Evolutionary conservation across 306 rosid species (phyloP).

Genomic region (Vigna nakashimae): DNA sequence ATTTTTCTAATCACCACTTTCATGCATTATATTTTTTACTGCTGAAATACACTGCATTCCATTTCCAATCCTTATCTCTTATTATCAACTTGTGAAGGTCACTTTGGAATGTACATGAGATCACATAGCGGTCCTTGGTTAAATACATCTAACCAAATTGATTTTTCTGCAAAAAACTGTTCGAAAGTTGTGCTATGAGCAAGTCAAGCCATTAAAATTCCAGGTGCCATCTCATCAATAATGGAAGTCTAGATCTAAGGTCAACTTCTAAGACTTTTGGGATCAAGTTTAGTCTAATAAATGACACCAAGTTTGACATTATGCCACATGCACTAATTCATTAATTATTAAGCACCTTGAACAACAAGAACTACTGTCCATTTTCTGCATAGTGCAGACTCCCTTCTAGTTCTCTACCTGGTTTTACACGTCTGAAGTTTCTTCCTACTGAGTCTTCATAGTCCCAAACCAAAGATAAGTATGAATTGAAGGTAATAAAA

Average conservation of each 20-base stretch:
- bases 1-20: not conserved
- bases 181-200: not conserved
- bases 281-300: not conserved
- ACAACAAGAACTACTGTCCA: not conserved
- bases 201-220: not conserved
- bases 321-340: not conserved
- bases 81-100: conserved; percentile 9
- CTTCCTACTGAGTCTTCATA: no score
- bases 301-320: not conserved
- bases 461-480: not conserved
- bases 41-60: not conserved
- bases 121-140: not conserved
- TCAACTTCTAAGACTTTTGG: not conserved
- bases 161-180: not conserved
- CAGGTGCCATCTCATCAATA: not conserved
- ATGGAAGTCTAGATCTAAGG: not conserved
- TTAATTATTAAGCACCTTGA: not conserved
- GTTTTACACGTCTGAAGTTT: no score
- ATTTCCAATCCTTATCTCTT: not conserved
- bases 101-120: not conserved
- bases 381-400: not conserved
- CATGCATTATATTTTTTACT: not conserved
- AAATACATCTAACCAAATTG: not conserved
- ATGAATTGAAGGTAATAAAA: not conserved
- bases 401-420: no score